A percentile compares a stretch with the other conserved stretches of the same genome.
Evolutionary conservation across 2,329 filamentous ascomycete species (phyloP).

Genomic region (Pseudopithomyces maydicus): DNA sequence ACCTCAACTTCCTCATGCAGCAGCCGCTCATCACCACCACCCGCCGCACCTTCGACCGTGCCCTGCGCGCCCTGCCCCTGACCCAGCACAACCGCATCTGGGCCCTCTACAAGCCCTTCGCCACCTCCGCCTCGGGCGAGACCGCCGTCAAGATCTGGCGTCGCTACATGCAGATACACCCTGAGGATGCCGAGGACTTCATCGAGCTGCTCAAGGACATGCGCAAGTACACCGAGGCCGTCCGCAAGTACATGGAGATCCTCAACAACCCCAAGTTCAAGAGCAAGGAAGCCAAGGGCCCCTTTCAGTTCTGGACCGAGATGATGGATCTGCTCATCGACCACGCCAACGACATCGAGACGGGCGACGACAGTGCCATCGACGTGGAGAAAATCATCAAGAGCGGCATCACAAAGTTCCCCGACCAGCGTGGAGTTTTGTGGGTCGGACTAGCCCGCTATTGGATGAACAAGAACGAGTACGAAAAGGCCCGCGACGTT

Average conservation of each 20-base stretch:
- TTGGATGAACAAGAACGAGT: constrained; percentile 91
- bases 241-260: constrained; percentile 87
- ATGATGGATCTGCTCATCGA: constrained; percentile 95
- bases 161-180: constrained; percentile 95
- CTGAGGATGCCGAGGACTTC: constrained; percentile 93
- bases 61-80: constrained; percentile 86
- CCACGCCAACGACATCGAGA: constrained; percentile 84
- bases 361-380: constrained; percentile 79
- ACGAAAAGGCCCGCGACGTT: constrained; percentile 88
- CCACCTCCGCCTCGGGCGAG: constrained; percentile 84
- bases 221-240: constrained; percentile 86
- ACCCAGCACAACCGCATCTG: constrained; percentile 97
- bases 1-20: constrained; percentile 84
- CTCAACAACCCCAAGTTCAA: constrained; percentile 88
- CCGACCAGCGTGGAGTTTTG: constrained; percentile 91
- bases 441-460: constrained; percentile 96
- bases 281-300: constrained; percentile 92
- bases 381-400: constrained; percentile 91
- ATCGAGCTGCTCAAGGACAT: constrained; percentile 85
- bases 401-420: constrained; percentile 87
- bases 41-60: constrained; percentile 87
- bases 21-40: constrained; percentile 91
- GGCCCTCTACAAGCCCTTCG: constrained; percentile 88
- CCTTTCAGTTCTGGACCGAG: constrained; percentile 96
- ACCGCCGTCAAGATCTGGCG: constrained; percentile 94